Base-by-base conservation (phyloP, 2,329 filamentous ascomycete species). In the Colletotrichum cuscutae region DNA sequence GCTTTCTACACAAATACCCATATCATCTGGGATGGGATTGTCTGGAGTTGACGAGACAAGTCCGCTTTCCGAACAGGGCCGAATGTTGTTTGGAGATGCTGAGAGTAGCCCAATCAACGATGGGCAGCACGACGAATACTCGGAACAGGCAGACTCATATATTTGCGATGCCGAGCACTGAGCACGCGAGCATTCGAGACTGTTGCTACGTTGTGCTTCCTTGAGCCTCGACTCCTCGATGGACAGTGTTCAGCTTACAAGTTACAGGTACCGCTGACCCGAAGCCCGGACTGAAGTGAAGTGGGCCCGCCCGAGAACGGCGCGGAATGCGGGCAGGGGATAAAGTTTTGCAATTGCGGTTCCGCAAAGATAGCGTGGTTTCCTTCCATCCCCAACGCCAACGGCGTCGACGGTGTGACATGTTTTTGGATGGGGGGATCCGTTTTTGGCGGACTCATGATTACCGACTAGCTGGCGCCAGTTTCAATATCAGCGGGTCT, bases 31-130 rank as follows among this genome's bases (percentile, higher is more conserved):
- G 54, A 65, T 46, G 60, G 59, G 7, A 60, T 54, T 56, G 54
- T 56, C 67, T 64, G 30, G 26, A 28, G 53, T 69, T 70, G 65
- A 56, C 70, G 59, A 72, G 59, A 52, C 54, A 70, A 64, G 28
- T 65, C 65, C 65, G 65, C 32, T 54, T 53, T 13, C 65, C 70
- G 54, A 64, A 59, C 8, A 32, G 30, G 65, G 24, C 59, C 65
- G 70, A 72, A 56, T 24, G 42, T 4, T 19, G 22, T 49, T 9
- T 32, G 53, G 52, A n/a, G 11, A 52, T 3, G n/a, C 42, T 30
- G 35, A 59, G 42, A 46, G 52, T 19, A 24, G 69, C 65, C 37
- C 19, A 49, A 8, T 30, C 37, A 30, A 58, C 11, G n/a, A 56
- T 12, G 12, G 26, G 15, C 19, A 15, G n/a, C 46, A 66, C 68